phyloP scores from a whole-genome alignment of 1,284 basidiomycete species.

The Hemileia vastatrix region DNA sequence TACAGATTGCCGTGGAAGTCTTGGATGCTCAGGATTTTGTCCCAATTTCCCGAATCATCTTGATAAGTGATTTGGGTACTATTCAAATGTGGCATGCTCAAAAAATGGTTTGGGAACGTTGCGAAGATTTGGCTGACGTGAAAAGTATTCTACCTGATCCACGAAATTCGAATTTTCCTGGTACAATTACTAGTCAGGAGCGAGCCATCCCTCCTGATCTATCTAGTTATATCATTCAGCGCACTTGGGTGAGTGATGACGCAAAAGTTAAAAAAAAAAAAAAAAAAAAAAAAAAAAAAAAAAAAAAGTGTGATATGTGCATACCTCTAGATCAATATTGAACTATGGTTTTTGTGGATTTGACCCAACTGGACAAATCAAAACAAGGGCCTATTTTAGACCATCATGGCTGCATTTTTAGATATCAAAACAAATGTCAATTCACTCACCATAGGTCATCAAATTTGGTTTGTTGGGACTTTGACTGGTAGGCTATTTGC shows the following conservation, averaged over 20 bases:
- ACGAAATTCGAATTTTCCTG: no score
- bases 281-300: background rate
- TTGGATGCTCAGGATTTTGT: constrained; percentile 7
- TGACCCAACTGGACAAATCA: background rate
- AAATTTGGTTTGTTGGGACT: constrained; percentile 19
- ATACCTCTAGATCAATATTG: background rate
- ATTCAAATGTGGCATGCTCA: constrained; percentile 23
- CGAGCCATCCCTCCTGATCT: background rate
- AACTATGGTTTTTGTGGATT: background rate
- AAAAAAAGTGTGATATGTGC: background rate
- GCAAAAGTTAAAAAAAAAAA: background rate
- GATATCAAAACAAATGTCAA: background rate
- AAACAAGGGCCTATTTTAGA: background rate
- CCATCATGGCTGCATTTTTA: background rate
- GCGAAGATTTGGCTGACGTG: constrained; percentile 13
- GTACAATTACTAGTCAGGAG: background rate
- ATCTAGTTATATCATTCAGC: background rate
- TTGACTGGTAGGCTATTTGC: constrained; percentile 20
- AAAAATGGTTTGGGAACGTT: constrained; percentile 16
- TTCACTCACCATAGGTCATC: no score
- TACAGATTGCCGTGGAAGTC: constrained; percentile 21
- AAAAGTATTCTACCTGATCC: background rate
- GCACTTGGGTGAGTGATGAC: background rate
- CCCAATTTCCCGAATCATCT: constrained; percentile 12
- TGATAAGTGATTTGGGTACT: constrained; percentile 12